Evolutionary conservation across 768 basidiomycete genomes (phyloP), one percentile per base, ranked within the genome.

Genomic region (Amanita molliuscula): DNA sequence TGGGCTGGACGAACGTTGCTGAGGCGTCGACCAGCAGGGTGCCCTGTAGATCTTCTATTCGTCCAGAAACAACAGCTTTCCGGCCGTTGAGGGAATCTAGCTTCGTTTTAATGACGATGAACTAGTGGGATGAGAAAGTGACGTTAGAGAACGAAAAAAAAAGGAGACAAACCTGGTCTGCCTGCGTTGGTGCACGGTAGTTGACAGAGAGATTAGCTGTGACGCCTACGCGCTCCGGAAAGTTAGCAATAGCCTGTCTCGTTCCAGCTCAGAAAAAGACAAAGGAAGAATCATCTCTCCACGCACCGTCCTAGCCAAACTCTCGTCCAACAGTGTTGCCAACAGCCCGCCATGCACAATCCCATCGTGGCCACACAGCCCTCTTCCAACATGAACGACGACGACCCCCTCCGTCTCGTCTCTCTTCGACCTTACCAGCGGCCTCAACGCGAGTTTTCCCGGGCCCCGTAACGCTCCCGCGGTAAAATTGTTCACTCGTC

Each of bases 291-390:
- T 11, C 2, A 18, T 9, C 20, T 40, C 6, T 37, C 20, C 16
- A 58, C 62, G 50, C 59, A 94, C 94, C 58, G 80, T 85, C 53
- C 95, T 70, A 49, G 83, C 83, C 37, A 96, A 61, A 13, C 73
- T 72, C 71, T 99, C 95, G 55, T 99, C 95, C 49, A 96, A 62
- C 15, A 98, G 64, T 1, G 92, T 96, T 34, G 93, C 91, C 16
- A 98, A 70, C 52, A 98, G 59, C 1, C 95, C 95, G 0, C 95
- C 95, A 58, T 99, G 95, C 2, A 97, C 69, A 53, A 99, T 92
- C 0, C 95, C 95, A 65, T 95, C 92, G 54, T 95, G 86, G 3
- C 89, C 94, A 60, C 95, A 98, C 46, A 98, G 54, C 2, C 83
- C 87, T 36, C 87, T 68, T 1, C 95, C 95, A 2, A 96, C 70